A percentile compares a stretch with the other conserved stretches of the same genome.
phyloP scores from a whole-genome alignment of 2,329 filamentous ascomycete genomes.

The Penicillium decumbens region DNA sequence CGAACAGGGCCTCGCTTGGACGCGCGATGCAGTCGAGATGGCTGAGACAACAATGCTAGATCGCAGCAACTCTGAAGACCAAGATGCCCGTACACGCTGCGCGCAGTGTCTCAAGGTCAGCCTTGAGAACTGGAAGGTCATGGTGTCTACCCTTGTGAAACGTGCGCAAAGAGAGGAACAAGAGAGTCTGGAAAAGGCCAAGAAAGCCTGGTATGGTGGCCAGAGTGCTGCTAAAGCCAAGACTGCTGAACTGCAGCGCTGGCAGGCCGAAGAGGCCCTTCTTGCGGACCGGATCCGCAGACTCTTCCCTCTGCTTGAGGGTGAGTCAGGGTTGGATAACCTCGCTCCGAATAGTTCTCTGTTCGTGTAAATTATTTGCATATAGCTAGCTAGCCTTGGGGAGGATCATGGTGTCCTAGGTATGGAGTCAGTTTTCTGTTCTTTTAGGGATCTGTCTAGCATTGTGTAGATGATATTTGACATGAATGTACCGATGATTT shows the following conservation, averaged over 20 bases:
- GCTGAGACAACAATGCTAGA: constrained; percentile 61
- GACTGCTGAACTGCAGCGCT: constrained; percentile 31
- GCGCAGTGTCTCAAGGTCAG: constrained; percentile 72
- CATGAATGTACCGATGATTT: not conserved
- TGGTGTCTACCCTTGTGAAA: constrained; percentile 64
- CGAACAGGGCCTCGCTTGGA: constrained; percentile 80
- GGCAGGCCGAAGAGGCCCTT: constrained; percentile 41
- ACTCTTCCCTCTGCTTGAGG: constrained; percentile 31
- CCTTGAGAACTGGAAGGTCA: constrained; percentile 74
- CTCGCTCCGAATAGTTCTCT: constrained; percentile 30
- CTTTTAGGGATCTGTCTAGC: not conserved
- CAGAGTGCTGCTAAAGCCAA: constrained; percentile 27
- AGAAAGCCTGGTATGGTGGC: constrained; percentile 33
- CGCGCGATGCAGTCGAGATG: constrained; percentile 76
- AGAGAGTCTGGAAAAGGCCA: constrained; percentile 32
- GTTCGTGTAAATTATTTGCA: constrained; percentile 19
- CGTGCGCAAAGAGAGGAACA: constrained; percentile 36
- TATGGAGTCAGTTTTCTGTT: not conserved
- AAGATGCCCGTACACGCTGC: constrained; percentile 57
- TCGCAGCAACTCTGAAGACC: constrained; percentile 28
- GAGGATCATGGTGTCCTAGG: not conserved
- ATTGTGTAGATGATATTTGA: not conserved
- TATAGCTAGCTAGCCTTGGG: not conserved
- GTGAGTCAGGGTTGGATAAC: constrained; percentile 26
- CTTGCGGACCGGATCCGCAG: constrained; percentile 33